phyloP scores from a whole-genome alignment of 2,329 filamentous ascomycete genomes.

The Alternaria triticina region DNA sequence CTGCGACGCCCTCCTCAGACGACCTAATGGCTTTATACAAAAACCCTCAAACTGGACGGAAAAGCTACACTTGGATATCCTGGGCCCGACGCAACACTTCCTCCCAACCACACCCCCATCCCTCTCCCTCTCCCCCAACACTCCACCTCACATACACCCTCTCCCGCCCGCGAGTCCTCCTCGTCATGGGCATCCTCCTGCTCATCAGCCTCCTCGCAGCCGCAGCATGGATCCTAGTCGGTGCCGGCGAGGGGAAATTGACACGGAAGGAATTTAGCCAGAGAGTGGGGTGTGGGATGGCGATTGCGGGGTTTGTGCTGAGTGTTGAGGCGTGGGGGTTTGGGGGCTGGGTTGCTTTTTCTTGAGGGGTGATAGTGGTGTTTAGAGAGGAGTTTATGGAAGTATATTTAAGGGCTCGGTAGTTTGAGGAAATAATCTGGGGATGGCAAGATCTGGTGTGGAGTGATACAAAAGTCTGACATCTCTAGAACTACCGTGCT shows the following conservation, averaged over 20 bases:
- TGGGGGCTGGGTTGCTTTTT: background rate
- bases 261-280: background rate
- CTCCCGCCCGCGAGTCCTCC: constrained; percentile 20
- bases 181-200: constrained; percentile 20
- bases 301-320: background rate
- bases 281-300: background rate
- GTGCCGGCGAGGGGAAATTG: background rate
- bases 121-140: background rate
- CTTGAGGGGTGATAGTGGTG: too few species aligned
- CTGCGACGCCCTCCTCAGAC: background rate
- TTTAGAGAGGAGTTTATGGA: too few species aligned
- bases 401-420: too few species aligned
- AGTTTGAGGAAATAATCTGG: too few species aligned
- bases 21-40: background rate
- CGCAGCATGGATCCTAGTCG: constrained; percentile 7
- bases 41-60: background rate
- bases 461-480: too few species aligned
- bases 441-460: too few species aligned
- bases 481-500: background rate
- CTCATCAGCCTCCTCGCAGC: constrained; percentile 21
- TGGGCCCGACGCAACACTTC: background rate
- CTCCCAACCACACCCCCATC: background rate
- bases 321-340: background rate
- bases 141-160: constrained; percentile 1
- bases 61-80: background rate